Conservation (phyloP, 1,139 yeast genomes). For the Candida labiduridarum region DNA sequence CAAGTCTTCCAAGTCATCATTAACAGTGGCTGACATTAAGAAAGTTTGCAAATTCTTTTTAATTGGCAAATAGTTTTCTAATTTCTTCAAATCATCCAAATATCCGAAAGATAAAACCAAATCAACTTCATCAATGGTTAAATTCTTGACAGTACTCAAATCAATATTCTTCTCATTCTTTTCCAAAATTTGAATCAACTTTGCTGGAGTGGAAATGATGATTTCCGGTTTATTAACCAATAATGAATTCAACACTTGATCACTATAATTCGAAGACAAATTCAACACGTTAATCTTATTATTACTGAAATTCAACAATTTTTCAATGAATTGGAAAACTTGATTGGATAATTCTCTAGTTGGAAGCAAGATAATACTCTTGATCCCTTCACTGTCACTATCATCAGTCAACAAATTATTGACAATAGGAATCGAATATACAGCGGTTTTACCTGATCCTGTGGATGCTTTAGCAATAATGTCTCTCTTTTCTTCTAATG, state of each 20-base stretch:
- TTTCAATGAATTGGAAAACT: slow-evolving; percentile 69
- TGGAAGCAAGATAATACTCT: slow-evolving; percentile 75
- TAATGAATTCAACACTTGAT: slow-evolving; percentile 70
- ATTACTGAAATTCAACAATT: slow-evolving; percentile 71
- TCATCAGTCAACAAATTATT: slow-evolving; percentile 55
- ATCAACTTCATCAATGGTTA: slow-evolving; percentile 96
- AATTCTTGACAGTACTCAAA: slow-evolving; percentile 58
- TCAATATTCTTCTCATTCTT: slow-evolving; percentile 47
- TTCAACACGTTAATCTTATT: slow-evolving; percentile 69
- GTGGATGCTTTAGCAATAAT: slow-evolving; percentile 87
- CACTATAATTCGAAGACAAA: slow-evolving; percentile 72
- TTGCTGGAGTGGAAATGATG: slow-evolving; percentile 85
- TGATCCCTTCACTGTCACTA: slow-evolving; percentile 30
- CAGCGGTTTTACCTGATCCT: slow-evolving; percentile 90
- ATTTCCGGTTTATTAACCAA: slow-evolving; percentile 78
- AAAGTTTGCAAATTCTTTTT: slow-evolving; percentile 83
- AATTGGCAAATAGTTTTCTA: slow-evolving; percentile 66
- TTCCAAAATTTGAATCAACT: slow-evolving; percentile 63
- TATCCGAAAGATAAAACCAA: slow-evolving; percentile 88
- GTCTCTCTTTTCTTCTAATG: slow-evolving; percentile 83
- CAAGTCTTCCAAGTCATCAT: slow-evolving; percentile 79
- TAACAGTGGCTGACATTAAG: slow-evolving; percentile 95
- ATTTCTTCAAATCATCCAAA: slow-evolving; percentile 73
- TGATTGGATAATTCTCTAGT: slow-evolving; percentile 86
- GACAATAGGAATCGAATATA: slow-evolving; percentile 77